Base-by-base conservation (phyloP, 2,329 filamentous ascomycete species). In the Colletotrichum nymphaeae region DNA sequence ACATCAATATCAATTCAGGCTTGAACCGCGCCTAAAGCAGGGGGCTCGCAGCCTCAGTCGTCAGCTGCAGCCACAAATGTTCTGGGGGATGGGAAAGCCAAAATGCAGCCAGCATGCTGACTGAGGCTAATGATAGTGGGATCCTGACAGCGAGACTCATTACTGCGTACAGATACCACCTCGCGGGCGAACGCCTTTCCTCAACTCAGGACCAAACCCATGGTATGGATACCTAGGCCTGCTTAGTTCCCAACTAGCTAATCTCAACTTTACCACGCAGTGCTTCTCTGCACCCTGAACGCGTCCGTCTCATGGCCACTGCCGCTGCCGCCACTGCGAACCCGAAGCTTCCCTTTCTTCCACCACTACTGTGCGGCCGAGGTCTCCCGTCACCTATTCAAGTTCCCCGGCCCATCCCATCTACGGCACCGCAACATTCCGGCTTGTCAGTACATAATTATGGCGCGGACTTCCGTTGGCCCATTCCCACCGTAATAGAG, bases 391-490 rank as follows among this genome's bases (percentile, higher is more conserved):
- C 58, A 60, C 60, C 12, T 42, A 5, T n/a, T 46, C 32, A 49
- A 30, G n/a, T 49, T 22, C 42, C 24, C 24, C 56, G 46, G 26
- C 60, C 70, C 35, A 60, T 30, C 30, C 26, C 12, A 14, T 65
- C 26, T 16, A 14, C 6, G 9, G 55, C 42, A 53, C 65, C 9
- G 28, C 55, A 70, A 14, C 56, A 52, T 46, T 32, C 26, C 53
- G 26, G 53, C 24, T 62, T 12, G 22, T 37, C 28, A 60, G 55
- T 22, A 30, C 28, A 9, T 30, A 3, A 26, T 26, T 26, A 22
- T 49, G 24, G 68, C 56, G 35, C 68, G 57, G 68, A 62, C 72
- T 72, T 63, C 68, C 62, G 63, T 72, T 74, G 49, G 57, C 63
- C 57, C 72, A 57, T 24, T 73, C 67, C 35, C 62, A 62, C 67